Evolutionary conservation across 371 early-diverging fungal species (phyloP), one percentile per base, ranked within the genome.

Genomic region (Zychaea mexicana): DNA sequence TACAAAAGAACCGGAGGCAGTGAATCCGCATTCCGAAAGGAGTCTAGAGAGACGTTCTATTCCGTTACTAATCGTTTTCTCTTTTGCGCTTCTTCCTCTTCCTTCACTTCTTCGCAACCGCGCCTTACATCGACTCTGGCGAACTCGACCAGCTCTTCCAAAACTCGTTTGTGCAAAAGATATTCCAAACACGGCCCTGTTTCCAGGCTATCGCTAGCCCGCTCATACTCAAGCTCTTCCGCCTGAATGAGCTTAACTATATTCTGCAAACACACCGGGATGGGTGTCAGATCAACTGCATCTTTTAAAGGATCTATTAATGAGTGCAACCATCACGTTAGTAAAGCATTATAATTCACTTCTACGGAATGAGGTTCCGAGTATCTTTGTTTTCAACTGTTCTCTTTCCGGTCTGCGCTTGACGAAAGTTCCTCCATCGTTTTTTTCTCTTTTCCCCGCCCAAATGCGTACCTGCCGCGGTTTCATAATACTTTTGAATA

Each of bases 21-120:
- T 79, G 79, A 7, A 82, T 69, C n/a, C 82, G 74, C 82, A 82
- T 82, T 30, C 82, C 82, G 62, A 69, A 78, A 39, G 82, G 82
- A 17, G 82, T 82, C 82, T 82, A 66, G 28, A n/a, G 7, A 21
- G 38, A 36, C 9, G 9, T 7, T 7, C 15, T 36, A 36, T 7
- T 15, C 38, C 15, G 38, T 36, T 36, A 15, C 38, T 36, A n/a
- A n/a, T n/a, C n/a, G n/a, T n/a, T n/a, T n/a, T n/a, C n/a, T 36
- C 38, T 36, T 36, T 36, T 15, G 38, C 38, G 24, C 28, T 19
- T 15, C 26, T 39, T 13, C 49, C n/a, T n/a, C n/a, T n/a, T n/a
- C n/a, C n/a, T n/a, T n/a, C n/a, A n/a, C n/a, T n/a, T n/a, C n/a
- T n/a, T n/a, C n/a, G n/a, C n/a, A n/a, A n/a, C n/a, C n/a, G n/a